Evolutionary conservation across 2,329 filamentous ascomycete genomes (phyloP).

Genomic region (Epichloe hybrida): DNA sequence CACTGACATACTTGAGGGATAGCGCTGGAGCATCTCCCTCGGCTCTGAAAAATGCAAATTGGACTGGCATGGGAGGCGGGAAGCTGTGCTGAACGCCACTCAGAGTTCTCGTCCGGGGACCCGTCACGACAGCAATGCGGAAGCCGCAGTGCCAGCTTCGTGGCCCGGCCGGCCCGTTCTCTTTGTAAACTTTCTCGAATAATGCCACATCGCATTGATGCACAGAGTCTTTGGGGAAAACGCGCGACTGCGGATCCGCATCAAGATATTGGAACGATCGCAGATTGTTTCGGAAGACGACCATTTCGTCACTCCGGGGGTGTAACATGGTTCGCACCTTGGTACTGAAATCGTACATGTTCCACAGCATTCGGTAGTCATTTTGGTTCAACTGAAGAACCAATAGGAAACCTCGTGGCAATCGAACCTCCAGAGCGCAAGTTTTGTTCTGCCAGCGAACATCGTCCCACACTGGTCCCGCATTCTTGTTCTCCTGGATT

Average conservation of each 20-base stretch:
- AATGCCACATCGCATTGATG: conserved; percentile 58
- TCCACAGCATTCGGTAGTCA: conserved; percentile 71
- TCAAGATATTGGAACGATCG: conserved; percentile 74
- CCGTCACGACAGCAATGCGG: conserved; percentile 65
- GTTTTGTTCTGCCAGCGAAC: conserved; percentile 63
- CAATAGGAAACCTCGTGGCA: conserved; percentile 65
- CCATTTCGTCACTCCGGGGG: conserved; percentile 53
- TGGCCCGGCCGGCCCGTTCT: conserved; percentile 58
- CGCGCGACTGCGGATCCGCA: conserved; percentile 49
- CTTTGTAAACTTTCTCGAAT: conserved; percentile 57
- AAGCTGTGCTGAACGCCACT: conserved; percentile 63
- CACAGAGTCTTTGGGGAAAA: conserved; percentile 65
- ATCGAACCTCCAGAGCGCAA: conserved; percentile 50
- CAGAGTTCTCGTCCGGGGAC: conserved; percentile 61
- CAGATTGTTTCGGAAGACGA: conserved; percentile 56
- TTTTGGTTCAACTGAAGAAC: conserved; percentile 56
- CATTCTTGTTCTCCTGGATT: conserved; percentile 54
- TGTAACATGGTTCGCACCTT: conserved; percentile 62
- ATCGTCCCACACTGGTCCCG: conserved; percentile 67
- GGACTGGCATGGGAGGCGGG: conserved; percentile 50
- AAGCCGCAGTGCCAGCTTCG: conserved; percentile 67
- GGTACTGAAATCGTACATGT: conserved; percentile 71
- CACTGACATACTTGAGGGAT: conserved; percentile 56
- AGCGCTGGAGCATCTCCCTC: conserved; percentile 56
- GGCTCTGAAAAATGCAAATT: conserved; percentile 63